A percentile compares a stretch with the other conserved stretches of the same genome.
These are phyloP conservation scores for Lineolata rhizophorae DNA, from an alignment of 495 filamentous ascomycete species.

Conservation along the genomic window DNA sequence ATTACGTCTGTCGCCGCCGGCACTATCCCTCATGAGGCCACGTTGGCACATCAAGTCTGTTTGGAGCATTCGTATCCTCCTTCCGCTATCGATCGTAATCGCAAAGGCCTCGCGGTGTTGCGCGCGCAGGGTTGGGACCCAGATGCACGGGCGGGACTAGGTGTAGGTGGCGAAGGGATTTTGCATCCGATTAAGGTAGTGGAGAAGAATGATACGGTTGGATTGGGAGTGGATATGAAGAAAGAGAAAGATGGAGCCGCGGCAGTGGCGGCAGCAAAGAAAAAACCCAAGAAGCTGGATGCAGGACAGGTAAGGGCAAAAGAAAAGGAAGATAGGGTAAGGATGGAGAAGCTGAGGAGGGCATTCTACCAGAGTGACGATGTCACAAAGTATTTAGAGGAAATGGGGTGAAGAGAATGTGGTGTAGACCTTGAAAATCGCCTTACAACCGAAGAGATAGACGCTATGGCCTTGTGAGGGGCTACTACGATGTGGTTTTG, in stretches of 20 bases:
- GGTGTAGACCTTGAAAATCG: too few species aligned
- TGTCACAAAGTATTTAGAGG: conserved; percentile 48
- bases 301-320: conserved; percentile 40
- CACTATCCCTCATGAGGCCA: conserved; percentile 36
- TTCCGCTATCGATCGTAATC: conserved; percentile 56
- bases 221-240: conserved; percentile 32
- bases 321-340: conserved; percentile 44
- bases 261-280: conserved; percentile 21
- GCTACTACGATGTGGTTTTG: too few species aligned
- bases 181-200: conserved; percentile 51
- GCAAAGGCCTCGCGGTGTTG: conserved; percentile 55
- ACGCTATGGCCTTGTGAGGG: too few species aligned
- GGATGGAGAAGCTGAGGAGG: conserved; percentile 35
- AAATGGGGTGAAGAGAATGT: too few species aligned
- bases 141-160: conserved; percentile 53
- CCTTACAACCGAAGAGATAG: too few species aligned
- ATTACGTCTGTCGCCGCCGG: conserved; percentile 14
- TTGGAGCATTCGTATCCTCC: conserved; percentile 67
- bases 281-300: conserved; percentile 22
- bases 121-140: conserved; percentile 73
- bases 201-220: conserved; percentile 51
- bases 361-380: conserved; percentile 49
- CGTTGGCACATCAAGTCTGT: conserved; percentile 63
- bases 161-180: conserved; percentile 47
- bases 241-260: conserved; percentile 5